Conservation (phyloP, 208 protist species). For the Acanthamoeba castellanii region DNA sequence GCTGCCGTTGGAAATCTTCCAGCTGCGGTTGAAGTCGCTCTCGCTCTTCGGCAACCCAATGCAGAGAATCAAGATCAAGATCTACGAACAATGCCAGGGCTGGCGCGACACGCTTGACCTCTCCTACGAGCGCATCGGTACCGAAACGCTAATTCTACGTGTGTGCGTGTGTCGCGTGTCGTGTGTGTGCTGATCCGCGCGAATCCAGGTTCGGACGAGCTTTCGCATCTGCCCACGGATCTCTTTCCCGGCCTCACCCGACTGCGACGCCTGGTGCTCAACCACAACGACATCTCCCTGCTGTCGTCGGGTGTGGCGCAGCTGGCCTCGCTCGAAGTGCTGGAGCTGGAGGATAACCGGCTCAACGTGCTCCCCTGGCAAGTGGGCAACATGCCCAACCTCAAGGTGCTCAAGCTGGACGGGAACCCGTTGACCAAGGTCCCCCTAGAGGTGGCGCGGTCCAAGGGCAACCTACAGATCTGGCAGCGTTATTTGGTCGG, state of each 20-base stretch:
- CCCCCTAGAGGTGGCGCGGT: neutral
- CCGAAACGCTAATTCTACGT: neutral
- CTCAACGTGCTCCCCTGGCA: slow-evolving; percentile 69
- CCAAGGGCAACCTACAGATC: slow-evolving; percentile 36
- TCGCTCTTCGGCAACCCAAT: slow-evolving; percentile 71
- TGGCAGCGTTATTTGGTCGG: slow-evolving; percentile 21
- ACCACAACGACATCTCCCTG: slow-evolving; percentile 61
- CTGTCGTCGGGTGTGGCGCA: slow-evolving; percentile 48
- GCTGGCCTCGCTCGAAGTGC: slow-evolving; percentile 46
- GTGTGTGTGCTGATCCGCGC: neutral
- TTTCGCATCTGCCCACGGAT: slow-evolving; percentile 32
- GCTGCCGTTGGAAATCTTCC: slow-evolving; percentile 46
- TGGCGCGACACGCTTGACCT: slow-evolving; percentile 58
- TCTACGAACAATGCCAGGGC: slow-evolving; percentile 66
- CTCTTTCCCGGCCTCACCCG: slow-evolving; percentile 55
- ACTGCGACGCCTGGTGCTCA: slow-evolving; percentile 50
- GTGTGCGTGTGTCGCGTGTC: no score
- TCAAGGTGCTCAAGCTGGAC: slow-evolving; percentile 64
- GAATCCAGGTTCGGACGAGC: slow-evolving; percentile 33
- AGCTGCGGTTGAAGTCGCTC: slow-evolving; percentile 18
- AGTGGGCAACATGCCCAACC: slow-evolving; percentile 21
- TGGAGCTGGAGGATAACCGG: slow-evolving; percentile 66
- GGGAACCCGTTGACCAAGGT: slow-evolving; percentile 58
- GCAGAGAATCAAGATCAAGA: slow-evolving; percentile 50
- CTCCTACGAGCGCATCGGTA: slow-evolving; percentile 62